Evolutionary conservation across 2,329 filamentous ascomycete genomes (phyloP).

Genomic region (Fusarium buxicola): DNA sequence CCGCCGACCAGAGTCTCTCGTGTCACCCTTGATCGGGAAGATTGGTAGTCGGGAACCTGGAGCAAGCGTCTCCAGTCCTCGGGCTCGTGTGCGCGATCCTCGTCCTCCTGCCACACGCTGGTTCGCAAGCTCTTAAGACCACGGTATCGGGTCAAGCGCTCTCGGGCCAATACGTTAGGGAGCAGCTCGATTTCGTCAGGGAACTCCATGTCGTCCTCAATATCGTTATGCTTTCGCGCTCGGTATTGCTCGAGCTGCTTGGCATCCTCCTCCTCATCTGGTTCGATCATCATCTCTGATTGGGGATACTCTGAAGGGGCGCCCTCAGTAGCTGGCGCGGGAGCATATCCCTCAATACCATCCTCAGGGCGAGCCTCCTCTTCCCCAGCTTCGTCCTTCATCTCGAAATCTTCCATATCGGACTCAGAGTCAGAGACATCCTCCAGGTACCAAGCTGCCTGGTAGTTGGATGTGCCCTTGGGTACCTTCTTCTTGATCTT

Average conservation of each 20-base stretch:
- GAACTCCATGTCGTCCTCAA: slow-evolving; percentile 92
- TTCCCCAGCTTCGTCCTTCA: slow-evolving; percentile 67
- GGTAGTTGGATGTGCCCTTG: slow-evolving; percentile 92
- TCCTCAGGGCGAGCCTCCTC: slow-evolving; percentile 79
- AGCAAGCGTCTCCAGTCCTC: slow-evolving; percentile 90
- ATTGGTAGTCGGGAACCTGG: slow-evolving; percentile 89
- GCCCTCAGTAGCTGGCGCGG: slow-evolving; percentile 77
- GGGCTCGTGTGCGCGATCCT: slow-evolving; percentile 88
- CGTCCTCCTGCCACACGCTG: slow-evolving; percentile 88
- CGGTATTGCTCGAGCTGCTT: slow-evolving; percentile 86
- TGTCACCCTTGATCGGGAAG: slow-evolving; percentile 78
- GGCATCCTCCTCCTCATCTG: slow-evolving; percentile 83
- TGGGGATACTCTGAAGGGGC: slow-evolving; percentile 91
- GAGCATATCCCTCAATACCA: slow-evolving; percentile 77
- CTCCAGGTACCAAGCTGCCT: slow-evolving; percentile 91
- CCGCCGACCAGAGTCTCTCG: slow-evolving; percentile 91
- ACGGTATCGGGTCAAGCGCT: slow-evolving; percentile 86
- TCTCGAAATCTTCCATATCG: slow-evolving; percentile 77
- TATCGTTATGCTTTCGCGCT: slow-evolving; percentile 80
- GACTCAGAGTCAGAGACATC: slow-evolving; percentile 87
- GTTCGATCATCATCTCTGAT: slow-evolving; percentile 90
- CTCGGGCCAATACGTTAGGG: slow-evolving; percentile 85
- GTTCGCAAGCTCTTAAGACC: slow-evolving; percentile 92
- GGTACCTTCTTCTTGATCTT: slow-evolving; percentile 79
- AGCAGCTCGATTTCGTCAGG: slow-evolving; percentile 97